These are phyloP conservation scores for Psidium guajava DNA, from an alignment of 345 rosid genomes.

Conservation along the genomic window DNA sequence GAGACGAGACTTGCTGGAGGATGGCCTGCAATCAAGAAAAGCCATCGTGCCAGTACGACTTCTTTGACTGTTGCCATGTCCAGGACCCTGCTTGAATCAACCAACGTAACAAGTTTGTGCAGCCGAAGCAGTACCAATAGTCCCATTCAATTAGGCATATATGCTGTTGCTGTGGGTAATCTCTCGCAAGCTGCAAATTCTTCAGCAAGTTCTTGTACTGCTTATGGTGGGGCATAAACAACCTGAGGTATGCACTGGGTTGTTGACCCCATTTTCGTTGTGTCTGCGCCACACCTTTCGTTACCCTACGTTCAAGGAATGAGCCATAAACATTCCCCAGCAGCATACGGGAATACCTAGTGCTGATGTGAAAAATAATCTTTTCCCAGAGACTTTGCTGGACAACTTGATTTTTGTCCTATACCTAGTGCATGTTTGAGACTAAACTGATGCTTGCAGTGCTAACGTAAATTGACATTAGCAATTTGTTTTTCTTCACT, in stretches of 20 bases:
- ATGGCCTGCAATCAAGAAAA: constrained; percentile 15
- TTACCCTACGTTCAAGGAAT: not conserved
- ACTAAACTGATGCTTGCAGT: not conserved
- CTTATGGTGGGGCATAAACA: constrained; percentile 28
- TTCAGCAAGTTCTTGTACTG: constrained; percentile 21
- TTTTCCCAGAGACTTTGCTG: not conserved
- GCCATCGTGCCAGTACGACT: constrained; percentile 4
- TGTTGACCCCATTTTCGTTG: not conserved
- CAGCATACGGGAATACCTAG: not conserved
- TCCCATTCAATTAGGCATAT: not conserved
- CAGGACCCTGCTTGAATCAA: not conserved
- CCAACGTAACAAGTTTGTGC: constrained; percentile 8
- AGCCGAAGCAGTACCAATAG: not conserved
- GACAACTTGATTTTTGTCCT: not conserved
- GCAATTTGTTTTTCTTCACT: not conserved
- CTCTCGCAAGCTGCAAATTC: constrained; percentile 3
- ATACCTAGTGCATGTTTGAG: not conserved
- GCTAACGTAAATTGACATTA: not conserved
- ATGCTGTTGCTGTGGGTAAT: not conserved
- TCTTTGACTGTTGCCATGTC: constrained; percentile 8
- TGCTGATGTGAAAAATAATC: not conserved
- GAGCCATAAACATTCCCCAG: not conserved
- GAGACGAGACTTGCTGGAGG: constrained; percentile 28
- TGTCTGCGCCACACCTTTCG: not conserved
- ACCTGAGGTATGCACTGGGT: constrained; percentile 11